phyloP scores from a whole-genome alignment of 2,329 filamentous ascomycete species.

The Seiridium cupressi region DNA sequence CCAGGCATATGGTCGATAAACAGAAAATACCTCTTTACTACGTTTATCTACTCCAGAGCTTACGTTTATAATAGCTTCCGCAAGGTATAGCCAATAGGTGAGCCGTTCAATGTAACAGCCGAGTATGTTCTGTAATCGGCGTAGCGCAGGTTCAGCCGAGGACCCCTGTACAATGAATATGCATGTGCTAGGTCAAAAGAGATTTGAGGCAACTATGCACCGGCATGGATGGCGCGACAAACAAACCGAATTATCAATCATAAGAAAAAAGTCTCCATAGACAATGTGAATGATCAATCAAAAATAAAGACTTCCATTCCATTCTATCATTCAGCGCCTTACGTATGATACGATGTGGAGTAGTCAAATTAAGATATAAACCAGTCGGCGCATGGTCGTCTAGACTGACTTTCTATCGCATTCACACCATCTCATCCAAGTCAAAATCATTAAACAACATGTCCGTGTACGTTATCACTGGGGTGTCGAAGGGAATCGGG shows the following conservation, averaged over 20 bases:
- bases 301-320: background rate
- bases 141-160: background rate
- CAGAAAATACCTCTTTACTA: too few species aligned
- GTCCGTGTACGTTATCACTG: slow-evolving; percentile 18
- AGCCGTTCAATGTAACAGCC: background rate
- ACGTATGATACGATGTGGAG: background rate
- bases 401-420: background rate
- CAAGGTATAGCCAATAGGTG: background rate
- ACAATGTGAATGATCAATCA: background rate
- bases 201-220: slow-evolving; percentile 8
- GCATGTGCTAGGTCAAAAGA: background rate
- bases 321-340: background rate
- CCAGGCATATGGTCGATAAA: too few species aligned
- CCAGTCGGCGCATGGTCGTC: background rate
- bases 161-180: slow-evolving; percentile 4
- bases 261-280: background rate
- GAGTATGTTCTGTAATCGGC: background rate
- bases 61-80: background rate
- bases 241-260: slow-evolving; percentile 2
- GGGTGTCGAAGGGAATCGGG: slow-evolving; percentile 18
- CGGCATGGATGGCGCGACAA: slow-evolving; percentile 1
- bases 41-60: too few species aligned
- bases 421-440: background rate
- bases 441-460: slow-evolving; percentile 5
- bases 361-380: background rate